Conservation (phyloP, 768 basidiomycete genomes). For the Boletales sp. region DNA sequence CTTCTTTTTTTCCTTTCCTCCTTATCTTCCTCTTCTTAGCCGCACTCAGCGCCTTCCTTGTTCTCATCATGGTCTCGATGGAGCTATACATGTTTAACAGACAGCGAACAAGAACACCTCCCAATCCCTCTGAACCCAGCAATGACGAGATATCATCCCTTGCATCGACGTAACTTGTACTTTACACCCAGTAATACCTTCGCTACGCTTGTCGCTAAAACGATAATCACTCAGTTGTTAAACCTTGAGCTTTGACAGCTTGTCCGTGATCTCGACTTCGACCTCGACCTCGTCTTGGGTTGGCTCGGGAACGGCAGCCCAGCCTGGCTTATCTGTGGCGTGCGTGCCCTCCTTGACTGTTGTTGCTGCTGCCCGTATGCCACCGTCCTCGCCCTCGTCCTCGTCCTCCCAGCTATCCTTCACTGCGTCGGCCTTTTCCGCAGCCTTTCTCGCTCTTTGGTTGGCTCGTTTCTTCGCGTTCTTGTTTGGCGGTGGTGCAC, state of each 20-base stretch:
- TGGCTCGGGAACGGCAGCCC: slow-evolving; percentile 16
- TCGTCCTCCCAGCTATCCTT: slow-evolving; percentile 80
- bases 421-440: slow-evolving; percentile 53
- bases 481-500: slow-evolving; percentile 55
- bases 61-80: slow-evolving; percentile 68
- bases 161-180: slow-evolving; percentile 3
- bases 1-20: neutral
- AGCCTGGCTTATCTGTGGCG: slow-evolving; percentile 22
- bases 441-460: slow-evolving; percentile 62
- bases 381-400: slow-evolving; percentile 42
- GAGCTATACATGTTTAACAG: slow-evolving; percentile 52
- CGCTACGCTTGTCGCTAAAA: neutral
- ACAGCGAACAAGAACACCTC: slow-evolving; percentile 22
- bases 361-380: neutral
- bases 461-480: slow-evolving; percentile 82
- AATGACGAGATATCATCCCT: slow-evolving; percentile 11
- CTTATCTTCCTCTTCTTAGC: slow-evolving; percentile 35
- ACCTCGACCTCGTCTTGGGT: slow-evolving; percentile 32
- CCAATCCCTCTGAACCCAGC: neutral
- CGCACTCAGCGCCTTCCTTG: slow-evolving; percentile 59
- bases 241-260: slow-evolving; percentile 58
- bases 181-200: slow-evolving; percentile 14
- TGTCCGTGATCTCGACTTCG: slow-evolving; percentile 38
- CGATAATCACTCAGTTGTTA: slow-evolving; percentile 31
- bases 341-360: slow-evolving; percentile 20